Conservation (phyloP, 2,329 filamentous ascomycete genomes). For the Paracoccidioides brasiliensis region DNA sequence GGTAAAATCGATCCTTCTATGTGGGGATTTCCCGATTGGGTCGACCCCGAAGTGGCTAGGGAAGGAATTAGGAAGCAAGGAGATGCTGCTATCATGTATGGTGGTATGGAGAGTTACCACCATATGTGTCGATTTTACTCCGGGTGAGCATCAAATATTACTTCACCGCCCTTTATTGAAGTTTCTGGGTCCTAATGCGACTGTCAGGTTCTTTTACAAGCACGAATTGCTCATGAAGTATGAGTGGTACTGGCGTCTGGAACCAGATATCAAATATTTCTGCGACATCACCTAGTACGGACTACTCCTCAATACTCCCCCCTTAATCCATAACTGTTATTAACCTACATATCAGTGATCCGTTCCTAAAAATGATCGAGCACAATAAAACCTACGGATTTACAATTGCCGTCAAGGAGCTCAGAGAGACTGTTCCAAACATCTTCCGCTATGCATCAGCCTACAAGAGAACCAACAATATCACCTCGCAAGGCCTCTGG, state of each 20-base stretch:
- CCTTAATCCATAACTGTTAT: constrained; percentile 7
- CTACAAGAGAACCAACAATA: constrained; percentile 84
- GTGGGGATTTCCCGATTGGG: constrained; percentile 97
- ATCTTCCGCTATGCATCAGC: constrained; percentile 98
- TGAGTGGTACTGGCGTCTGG: constrained; percentile 98
- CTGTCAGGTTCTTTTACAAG: constrained; percentile 81
- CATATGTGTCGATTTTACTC: constrained; percentile 99
- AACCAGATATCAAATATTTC: constrained; percentile 99
- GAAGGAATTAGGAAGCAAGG: constrained; percentile 96
- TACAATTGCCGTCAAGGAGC: constrained; percentile 95
- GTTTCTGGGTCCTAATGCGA: constrained; percentile 6
- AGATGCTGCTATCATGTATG: constrained; percentile 97
- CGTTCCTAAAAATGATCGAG: constrained; percentile 88
- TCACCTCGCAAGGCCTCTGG: constrained; percentile 87
- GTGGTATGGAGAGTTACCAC: constrained; percentile 96
- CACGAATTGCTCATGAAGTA: constrained; percentile 91
- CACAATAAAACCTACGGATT: constrained; percentile 97
- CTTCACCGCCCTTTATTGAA: background rate
- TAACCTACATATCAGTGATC: constrained; percentile 51
- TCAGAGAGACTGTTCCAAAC: constrained; percentile 94
- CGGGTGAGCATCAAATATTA: constrained; percentile 47
- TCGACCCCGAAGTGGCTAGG: constrained; percentile 81
- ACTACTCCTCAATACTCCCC: constrained; percentile 9
- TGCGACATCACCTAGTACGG: constrained; percentile 96
- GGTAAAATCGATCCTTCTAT: constrained; percentile 80